Base-by-base conservation (phyloP, 768 basidiomycete genomes). In the Calocybe cyanea region DNA sequence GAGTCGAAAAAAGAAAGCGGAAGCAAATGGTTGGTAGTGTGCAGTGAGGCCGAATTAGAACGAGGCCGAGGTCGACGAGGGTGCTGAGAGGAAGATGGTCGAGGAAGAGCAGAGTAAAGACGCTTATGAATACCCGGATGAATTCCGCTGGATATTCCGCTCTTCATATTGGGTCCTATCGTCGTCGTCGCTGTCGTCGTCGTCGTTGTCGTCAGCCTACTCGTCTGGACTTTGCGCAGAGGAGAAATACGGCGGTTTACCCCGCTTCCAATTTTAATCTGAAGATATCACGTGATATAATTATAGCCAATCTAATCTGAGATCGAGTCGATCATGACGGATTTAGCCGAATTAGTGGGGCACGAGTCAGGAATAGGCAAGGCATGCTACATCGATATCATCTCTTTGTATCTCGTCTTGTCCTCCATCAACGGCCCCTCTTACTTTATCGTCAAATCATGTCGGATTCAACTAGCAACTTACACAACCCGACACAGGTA, bases 61-160 rank as follows among this genome's bases (percentile, higher is more conserved):
- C 74, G 71, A 34, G 66, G 65, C 46, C 75, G 48, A 62, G 55
- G 69, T 3, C 44, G 35, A 28, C 31, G 44, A 15, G 30, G 59
- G 63, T 57, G 11, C 33, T 51, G 17, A 3, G 45, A 30, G 58
- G 42, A 7, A 52, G 60, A 39, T 71, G 72, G 32, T 69, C 43
- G 19, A 9, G 43, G 23, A 42, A 71, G 54, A 36, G 68, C 73
- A 15, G 66, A 68, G 53, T 68, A 75, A 34, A 80, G 60, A n/a
- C 76, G 71, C 55, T 77, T 80, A 51, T 73, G 73, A 19, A 77
- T 68, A 19, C 70, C 70, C 63, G 72, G 72, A 67, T 74, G 51
- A 15, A 54, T 50, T 11, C 57, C 54, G 24, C 49, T 51, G 15
- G 55, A 53, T 34, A 60, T 51, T 0, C 56, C 56, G 15, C 40